These are phyloP conservation scores for Hylodesmum podocarpum DNA, from an alignment of 306 rosid species.

Conservation along the genomic window DNA sequence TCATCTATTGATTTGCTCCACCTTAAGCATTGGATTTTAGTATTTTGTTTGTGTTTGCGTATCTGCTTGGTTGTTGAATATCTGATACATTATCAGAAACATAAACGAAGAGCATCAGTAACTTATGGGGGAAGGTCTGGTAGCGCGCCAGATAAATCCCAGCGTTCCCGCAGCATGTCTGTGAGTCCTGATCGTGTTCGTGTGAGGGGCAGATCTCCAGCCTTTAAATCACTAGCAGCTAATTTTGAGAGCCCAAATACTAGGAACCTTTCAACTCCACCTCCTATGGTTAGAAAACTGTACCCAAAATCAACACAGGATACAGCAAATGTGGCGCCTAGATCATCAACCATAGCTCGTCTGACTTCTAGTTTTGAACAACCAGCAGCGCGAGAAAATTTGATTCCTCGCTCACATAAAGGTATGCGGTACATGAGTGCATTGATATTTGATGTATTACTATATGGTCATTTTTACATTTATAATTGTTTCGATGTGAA, in stretches of 20 bases:
- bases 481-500: slow-evolving; percentile 41
- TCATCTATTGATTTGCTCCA: background rate
- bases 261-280: slow-evolving; percentile 97
- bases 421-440: slow-evolving; percentile 45
- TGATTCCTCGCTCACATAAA: slow-evolving; percentile 76
- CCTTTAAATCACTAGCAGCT: slow-evolving; percentile 93
- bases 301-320: slow-evolving; percentile 85
- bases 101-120: slow-evolving; percentile 72
- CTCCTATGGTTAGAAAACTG: slow-evolving; percentile 78
- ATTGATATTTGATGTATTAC: slow-evolving; percentile 4
- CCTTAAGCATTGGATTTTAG: background rate
- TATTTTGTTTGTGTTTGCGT: slow-evolving; percentile 18
- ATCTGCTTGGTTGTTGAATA: slow-evolving; percentile 28
- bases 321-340: slow-evolving; percentile 51
- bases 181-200: slow-evolving; percentile 92
- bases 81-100: slow-evolving; percentile 63
- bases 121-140: slow-evolving; percentile 87
- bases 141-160: slow-evolving; percentile 76
- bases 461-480: too few relatives aligned
- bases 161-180: slow-evolving; percentile 95
- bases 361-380: slow-evolving; percentile 70
- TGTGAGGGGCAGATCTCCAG: slow-evolving; percentile 97
- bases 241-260: slow-evolving; percentile 67
- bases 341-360: slow-evolving; percentile 65
- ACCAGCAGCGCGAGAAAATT: slow-evolving; percentile 57